Percentiles rank a stretch among this genome's conserved stretches.
phyloP scores from a whole-genome alignment of 208 protist genomes.

The Phytomonas serpens region DNA sequence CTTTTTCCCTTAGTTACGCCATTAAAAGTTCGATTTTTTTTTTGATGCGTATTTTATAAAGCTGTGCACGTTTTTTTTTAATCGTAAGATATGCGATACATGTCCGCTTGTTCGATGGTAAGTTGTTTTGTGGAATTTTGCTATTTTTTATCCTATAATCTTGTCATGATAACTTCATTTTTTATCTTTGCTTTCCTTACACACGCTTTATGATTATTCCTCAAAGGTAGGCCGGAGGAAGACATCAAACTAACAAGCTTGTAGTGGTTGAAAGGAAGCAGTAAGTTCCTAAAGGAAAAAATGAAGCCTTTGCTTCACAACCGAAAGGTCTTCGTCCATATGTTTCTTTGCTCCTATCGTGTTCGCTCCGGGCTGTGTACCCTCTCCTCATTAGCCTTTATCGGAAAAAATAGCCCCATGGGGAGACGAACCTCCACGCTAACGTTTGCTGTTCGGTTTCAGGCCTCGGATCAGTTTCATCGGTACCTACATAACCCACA shows the following conservation, averaged over 20 bases:
- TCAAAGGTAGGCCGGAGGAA: background rate
- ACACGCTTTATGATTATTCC: background rate
- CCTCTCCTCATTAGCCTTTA: conserved; percentile 8
- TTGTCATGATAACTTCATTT: background rate
- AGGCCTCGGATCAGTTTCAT: conserved; percentile 79
- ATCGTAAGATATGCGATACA: background rate
- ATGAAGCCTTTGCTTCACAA: background rate
- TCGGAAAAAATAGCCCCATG: background rate
- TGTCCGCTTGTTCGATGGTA: background rate
- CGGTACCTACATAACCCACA: conserved; percentile 77
- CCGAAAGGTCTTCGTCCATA: background rate
- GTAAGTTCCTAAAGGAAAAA: background rate
- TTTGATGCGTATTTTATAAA: background rate
- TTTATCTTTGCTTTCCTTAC: background rate
- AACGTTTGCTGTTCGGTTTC: conserved; percentile 17
- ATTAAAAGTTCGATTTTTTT: background rate
- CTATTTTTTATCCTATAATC: background rate
- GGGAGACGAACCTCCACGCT: background rate
- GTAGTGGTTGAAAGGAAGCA: background rate
- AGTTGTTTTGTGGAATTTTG: background rate
- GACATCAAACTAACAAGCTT: background rate
- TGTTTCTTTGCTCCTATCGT: background rate
- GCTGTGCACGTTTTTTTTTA: background rate
- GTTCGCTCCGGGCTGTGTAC: background rate
- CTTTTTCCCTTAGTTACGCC: background rate